Percentiles rank a stretch among this genome's conserved stretches.
These are phyloP conservation scores for Thermochaetoides thermophila DNA, from an alignment of 495 filamentous ascomycete species.

Conservation along the genomic window DNA sequence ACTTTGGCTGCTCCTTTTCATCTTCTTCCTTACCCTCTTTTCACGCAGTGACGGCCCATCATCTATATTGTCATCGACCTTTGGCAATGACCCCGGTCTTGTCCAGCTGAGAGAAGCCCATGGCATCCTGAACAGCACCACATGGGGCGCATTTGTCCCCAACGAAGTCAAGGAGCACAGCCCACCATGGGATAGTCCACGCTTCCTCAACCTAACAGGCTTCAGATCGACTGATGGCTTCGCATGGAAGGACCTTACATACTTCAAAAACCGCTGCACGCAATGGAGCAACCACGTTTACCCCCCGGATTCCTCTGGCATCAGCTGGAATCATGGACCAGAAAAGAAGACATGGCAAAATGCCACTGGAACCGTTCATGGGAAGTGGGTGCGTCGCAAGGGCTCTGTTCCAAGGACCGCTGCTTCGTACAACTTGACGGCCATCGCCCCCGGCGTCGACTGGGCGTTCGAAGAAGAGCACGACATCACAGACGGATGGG, in stretches of 20 bases:
- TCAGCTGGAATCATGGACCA: conserved; percentile 25
- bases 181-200: conserved; percentile 16
- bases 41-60: conserved; percentile 25
- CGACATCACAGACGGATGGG: no score
- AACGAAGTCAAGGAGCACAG: conserved; percentile 12
- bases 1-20: conserved; percentile 24
- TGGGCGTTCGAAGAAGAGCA: conserved; percentile 28
- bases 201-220: conserved; percentile 65
- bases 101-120: conserved; percentile 42
- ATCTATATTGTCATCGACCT: conserved; percentile 24
- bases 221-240: conserved; percentile 57
- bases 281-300: conserved; percentile 30
- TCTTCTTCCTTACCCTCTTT: conserved; percentile 29
- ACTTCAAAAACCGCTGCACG: conserved; percentile 28
- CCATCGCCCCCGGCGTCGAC: conserved; percentile 26
- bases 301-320: conserved; percentile 12
- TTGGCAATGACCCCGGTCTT: conserved; percentile 24
- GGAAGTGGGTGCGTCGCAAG: conserved; percentile 55
- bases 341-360: conserved; percentile 55
- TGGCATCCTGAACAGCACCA: conserved; percentile 50
- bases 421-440: conserved; percentile 31
- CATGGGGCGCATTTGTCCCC: conserved; percentile 60
- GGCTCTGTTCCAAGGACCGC: conserved; percentile 20
- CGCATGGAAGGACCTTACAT: conserved; percentile 51
- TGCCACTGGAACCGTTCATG: conserved; percentile 59